Conservation (phyloP, 108 stramenopile species). For the Nannochloropsis gaditana region DNA sequence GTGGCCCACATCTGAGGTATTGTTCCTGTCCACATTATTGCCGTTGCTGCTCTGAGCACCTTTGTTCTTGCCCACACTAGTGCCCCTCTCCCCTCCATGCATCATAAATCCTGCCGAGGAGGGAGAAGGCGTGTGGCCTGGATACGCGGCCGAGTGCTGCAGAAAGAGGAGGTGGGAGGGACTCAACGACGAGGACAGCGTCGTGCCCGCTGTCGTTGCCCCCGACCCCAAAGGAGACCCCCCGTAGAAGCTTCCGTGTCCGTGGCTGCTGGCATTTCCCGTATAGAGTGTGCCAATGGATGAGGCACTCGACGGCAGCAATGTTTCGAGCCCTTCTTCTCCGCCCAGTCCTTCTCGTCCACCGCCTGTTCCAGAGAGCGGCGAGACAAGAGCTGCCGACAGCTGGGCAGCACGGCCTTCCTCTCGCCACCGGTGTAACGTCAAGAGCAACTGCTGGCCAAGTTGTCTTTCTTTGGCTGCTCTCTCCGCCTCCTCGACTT, state of each 20-base stretch:
- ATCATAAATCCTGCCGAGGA: neutral
- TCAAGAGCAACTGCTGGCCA: constrained; percentile 38
- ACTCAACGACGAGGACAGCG: neutral
- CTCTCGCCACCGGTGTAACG: constrained; percentile 22
- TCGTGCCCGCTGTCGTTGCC: neutral
- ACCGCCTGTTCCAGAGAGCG: neutral
- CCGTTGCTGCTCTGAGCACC: neutral
- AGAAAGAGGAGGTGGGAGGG: neutral
- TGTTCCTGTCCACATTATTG: neutral
- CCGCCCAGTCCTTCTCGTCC: neutral
- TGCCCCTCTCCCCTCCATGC: neutral
- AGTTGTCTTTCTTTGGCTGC: constrained; percentile 34
- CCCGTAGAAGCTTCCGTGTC: neutral
- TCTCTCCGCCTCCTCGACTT: constrained; percentile 32
- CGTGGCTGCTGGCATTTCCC: neutral
- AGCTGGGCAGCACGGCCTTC: neutral
- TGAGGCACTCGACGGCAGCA: neutral
- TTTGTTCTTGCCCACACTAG: neutral
- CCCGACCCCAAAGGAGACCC: neutral
- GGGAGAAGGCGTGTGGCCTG: neutral
- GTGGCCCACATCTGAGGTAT: too few relatives aligned
- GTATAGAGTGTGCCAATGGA: neutral
- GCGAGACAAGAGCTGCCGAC: constrained; percentile 24
- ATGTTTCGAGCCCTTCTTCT: neutral
- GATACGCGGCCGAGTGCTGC: neutral